Conservation (phyloP, 352 stramenopile species). For the Achlya hypogyna region DNA sequence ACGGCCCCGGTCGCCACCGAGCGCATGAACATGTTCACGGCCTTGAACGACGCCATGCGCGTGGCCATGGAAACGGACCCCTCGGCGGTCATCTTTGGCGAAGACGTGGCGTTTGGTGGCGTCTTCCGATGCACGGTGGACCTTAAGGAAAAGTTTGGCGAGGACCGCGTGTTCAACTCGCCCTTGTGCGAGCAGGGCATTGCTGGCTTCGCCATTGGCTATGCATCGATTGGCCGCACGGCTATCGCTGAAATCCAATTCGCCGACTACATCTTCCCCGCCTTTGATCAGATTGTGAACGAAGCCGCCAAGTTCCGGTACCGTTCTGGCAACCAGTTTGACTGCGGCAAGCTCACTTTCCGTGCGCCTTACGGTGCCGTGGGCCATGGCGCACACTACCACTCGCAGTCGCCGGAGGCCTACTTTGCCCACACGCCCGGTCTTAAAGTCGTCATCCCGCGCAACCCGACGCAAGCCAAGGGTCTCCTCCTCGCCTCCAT, state of each 20-base stretch:
- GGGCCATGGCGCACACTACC: constrained; percentile 90
- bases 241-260: constrained; percentile 98
- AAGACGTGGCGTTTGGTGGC: constrained; percentile 97
- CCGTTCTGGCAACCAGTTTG: constrained; percentile 95
- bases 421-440: constrained; percentile 97
- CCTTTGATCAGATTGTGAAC: constrained; percentile 96
- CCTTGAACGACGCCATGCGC: constrained; percentile 89
- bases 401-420: constrained; percentile 93
- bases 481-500: constrained; percentile 94
- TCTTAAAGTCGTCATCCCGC: constrained; percentile 96
- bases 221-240: constrained; percentile 92
- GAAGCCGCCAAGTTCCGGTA: constrained; percentile 98
- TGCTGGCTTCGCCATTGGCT: constrained; percentile 94
- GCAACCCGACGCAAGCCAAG: constrained; percentile 91
- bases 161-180: constrained; percentile 95
- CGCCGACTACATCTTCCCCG: constrained; percentile 97
- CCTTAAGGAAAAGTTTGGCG: constrained; percentile 90
- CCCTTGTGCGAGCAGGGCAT: constrained; percentile 93
- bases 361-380: constrained; percentile 93
- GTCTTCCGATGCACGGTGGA: constrained; percentile 96
- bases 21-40: constrained; percentile 90
- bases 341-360: constrained; percentile 95
- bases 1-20: constrained; percentile 23
- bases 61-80: constrained; percentile 85
- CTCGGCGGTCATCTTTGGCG: constrained; percentile 91